Base-by-base conservation (phyloP, 371 early-diverging fungal genomes). In the Rhizomucor miehei region DNA sequence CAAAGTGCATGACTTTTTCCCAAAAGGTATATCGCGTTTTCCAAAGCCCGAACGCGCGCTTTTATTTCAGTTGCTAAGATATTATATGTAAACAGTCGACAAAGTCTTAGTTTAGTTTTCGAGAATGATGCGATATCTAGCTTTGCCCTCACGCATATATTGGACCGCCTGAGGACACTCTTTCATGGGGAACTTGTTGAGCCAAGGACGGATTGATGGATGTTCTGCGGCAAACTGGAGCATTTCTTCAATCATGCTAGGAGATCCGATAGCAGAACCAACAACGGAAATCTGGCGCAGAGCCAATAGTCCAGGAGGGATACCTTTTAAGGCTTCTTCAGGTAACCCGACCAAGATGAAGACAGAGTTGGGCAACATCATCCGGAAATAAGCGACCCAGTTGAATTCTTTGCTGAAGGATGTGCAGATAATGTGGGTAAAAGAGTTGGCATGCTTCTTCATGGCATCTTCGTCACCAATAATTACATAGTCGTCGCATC, bases 191-290 rank as follows among this genome's bases (percentile, higher is more conserved):
- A 80, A 67, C 62, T 71, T 71, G 68, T 89, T 77, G 52, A 89
- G 77, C 75, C 80, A 80, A 11, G 89, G 88, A 40, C 71, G 60
- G 46, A 91, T 79, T 5, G 29, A 29, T 43, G 75, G 59, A 43
- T 80, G 73, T 60, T 84, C 62, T 50, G 77, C 79, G 2, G 90
- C 88, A 68, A 90, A 86, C 23, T 79, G 71, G 14, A 93, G 72
- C 78, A 86, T 88, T 45, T 84, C 84, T 41, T 71, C 62, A 29
- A 88, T 70, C 6, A 63, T 60, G 1, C 62, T 40, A 23, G 65
- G 73, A n/a, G 80, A 76, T 38, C 90, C 92, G 60, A 90, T 88
- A 39, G 82, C 45, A 13, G 89, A 87, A 0, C 90, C 91, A 0
- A 66, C 71, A 21, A 93, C 49, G 0, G 71, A 52, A 12, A 83